Evolutionary conservation across 2,329 filamentous ascomycete genomes (phyloP), one percentile per base, ranked within the genome.

Genomic region (Calonectria pseudoturangicola): DNA sequence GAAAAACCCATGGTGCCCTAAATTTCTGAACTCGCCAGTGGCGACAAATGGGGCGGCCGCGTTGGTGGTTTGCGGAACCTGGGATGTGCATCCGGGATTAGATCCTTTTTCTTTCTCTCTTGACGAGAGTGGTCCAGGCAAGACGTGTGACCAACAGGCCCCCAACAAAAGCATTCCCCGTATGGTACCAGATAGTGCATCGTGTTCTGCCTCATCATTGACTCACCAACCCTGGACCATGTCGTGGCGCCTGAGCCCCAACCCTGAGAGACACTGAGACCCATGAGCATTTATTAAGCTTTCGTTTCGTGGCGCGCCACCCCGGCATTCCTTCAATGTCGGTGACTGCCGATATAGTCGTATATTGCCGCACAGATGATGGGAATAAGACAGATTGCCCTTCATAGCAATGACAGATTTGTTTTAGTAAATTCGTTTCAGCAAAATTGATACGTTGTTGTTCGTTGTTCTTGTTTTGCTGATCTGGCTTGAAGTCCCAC

Each of bases 111-210:
- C 71, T 12, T 48, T 48, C 45, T 48, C 18, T 4, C 43, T 72
- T 74, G 66, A 75, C 75, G 72, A 77, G 66, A 73, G 77, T 70
- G 58, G 50, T 56, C 71, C 71, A 67, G 71, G 67, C 71, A 74
- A 74, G 48, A 43, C 27, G 25, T 68, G 60, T 69, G 64, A 60
- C 68, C 72, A 73, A 71, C 73, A 60, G 72, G 69, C 56, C 69
- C 50, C 68, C 65, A 54, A 65, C 71, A 50, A 27, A 60, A 60
- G 39, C 21, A 41, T 9, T 50, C 71, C 73, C 72, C 66, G 68
- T 73, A 72, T 70, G 43, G 56, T 62, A 70, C 66, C 54, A 72
- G 41, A 70, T 47, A 41, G 28, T 66, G 73, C 63, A 36, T 65
- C 58, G 47, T 67, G 47, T 30, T 67, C 66, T 62, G 72, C 25